Evolutionary conservation across 352 stramenopile genomes (phyloP).

Genomic region (Pythium volutum): DNA sequence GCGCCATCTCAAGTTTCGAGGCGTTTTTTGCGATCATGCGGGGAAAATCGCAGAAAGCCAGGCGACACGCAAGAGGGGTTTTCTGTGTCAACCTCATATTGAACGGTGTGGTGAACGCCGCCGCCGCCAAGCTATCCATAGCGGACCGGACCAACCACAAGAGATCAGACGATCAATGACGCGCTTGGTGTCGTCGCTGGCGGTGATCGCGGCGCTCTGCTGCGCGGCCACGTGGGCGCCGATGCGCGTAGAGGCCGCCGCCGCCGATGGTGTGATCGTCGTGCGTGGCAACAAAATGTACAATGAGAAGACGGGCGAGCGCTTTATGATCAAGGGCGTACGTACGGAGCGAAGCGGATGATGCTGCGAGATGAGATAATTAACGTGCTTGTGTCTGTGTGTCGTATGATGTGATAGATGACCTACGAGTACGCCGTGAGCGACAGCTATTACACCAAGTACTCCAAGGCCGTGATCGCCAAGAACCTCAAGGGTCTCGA

Average conservation of each 20-base stretch:
- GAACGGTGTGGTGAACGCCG: neutral
- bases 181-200: slow-evolving; percentile 15
- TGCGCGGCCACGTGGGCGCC: slow-evolving; percentile 11
- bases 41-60: slow-evolving; percentile 8
- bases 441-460: slow-evolving; percentile 83
- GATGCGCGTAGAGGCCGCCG: neutral
- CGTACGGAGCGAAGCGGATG: slow-evolving; percentile 12
- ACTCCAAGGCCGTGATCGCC: slow-evolving; percentile 69
- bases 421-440: slow-evolving; percentile 89
- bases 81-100: neutral
- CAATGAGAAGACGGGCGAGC: slow-evolving; percentile 73
- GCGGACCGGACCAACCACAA: neutral
- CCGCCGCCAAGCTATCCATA: no score
- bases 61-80: neutral
- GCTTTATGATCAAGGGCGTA: slow-evolving; percentile 87
- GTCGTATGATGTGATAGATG: slow-evolving; percentile 34
- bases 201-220: slow-evolving; percentile 10
- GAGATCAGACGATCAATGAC: slow-evolving; percentile 4
- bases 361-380: neutral
- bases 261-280: slow-evolving; percentile 38
- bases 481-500: slow-evolving; percentile 67
- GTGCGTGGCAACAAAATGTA: slow-evolving; percentile 88
- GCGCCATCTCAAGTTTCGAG: slow-evolving; percentile 1
- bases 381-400: neutral
- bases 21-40: slow-evolving; percentile 12